These are phyloP conservation scores for Lophium mytilinum DNA, from an alignment of 495 filamentous ascomycete genomes.

Conservation along the genomic window DNA sequence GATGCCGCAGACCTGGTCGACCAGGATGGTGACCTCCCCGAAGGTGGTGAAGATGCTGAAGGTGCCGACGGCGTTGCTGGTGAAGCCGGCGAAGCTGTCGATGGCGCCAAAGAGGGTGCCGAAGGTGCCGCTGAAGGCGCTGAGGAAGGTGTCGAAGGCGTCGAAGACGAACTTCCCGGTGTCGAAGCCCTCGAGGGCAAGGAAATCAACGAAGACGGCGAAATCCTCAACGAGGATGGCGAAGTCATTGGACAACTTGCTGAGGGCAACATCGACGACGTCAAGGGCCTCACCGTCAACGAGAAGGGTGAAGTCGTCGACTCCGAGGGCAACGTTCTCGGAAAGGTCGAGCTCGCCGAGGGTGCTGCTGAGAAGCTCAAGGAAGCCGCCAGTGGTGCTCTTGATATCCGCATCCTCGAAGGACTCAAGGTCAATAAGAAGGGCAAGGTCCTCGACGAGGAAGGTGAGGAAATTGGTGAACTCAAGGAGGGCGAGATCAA, in stretches of 20 bases:
- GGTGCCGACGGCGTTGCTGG: constrained; percentile 27
- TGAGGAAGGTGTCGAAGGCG: constrained; percentile 31
- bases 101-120: constrained; percentile 25
- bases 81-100: constrained; percentile 22
- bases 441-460: constrained; percentile 47
- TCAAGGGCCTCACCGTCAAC: constrained; percentile 47
- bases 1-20: constrained; percentile 36
- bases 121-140: constrained; percentile 26
- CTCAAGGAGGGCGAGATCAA: constrained; percentile 42
- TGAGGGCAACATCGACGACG: constrained; percentile 34
- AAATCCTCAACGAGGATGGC: constrained; percentile 36
- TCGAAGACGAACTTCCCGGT: constrained; percentile 41
- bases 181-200: constrained; percentile 52
- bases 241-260: constrained; percentile 35
- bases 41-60: constrained; percentile 27
- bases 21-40: constrained; percentile 27
- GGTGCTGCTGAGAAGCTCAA: constrained; percentile 36
- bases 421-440: constrained; percentile 49
- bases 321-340: constrained; percentile 51
- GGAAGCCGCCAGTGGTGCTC: constrained; percentile 27
- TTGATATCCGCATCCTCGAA: constrained; percentile 43
- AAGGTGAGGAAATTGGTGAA: constrained; percentile 45
- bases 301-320: constrained; percentile 55
- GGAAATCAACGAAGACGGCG: constrained; percentile 52
- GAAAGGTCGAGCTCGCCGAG: constrained; percentile 40